phyloP scores from a whole-genome alignment of 1,284 basidiomycete species.

The Gymnopus androsaceus region DNA sequence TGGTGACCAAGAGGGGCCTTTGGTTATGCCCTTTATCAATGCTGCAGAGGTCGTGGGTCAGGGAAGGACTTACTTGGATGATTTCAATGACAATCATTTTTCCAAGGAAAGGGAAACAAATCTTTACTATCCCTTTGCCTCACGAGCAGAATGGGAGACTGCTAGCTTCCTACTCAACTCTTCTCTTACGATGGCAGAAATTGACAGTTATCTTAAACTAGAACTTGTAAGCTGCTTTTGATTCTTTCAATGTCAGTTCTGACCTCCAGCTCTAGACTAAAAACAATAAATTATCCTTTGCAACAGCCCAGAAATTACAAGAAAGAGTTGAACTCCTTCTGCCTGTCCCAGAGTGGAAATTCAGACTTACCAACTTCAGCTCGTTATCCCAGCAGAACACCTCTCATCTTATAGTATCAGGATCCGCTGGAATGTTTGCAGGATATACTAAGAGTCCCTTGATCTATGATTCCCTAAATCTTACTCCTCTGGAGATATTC shows the following conservation, averaged over 20 bases:
- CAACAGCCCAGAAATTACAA: constrained; percentile 29
- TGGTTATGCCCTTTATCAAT: too few species aligned
- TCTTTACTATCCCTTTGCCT: constrained; percentile 33
- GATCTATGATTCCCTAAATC: constrained; percentile 21
- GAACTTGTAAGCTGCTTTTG: constrained; percentile 24
- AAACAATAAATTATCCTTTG: constrained; percentile 25
- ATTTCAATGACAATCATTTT: constrained; percentile 27
- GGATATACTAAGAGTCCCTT: constrained; percentile 24
- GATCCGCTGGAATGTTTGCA: constrained; percentile 29
- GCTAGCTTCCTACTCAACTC: constrained; percentile 27
- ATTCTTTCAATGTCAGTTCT: background rate
- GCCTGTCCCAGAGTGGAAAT: constrained; percentile 27
- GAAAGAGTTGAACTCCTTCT: constrained; percentile 28
- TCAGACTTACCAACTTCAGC: constrained; percentile 6
- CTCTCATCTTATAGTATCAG: constrained; percentile 25
- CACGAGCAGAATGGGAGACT: constrained; percentile 30
- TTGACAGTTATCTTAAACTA: constrained; percentile 27
- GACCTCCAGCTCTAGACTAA: constrained; percentile 14
- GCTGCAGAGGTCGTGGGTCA: too few species aligned
- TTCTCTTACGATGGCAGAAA: constrained; percentile 26
- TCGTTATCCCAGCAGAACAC: constrained; percentile 22
- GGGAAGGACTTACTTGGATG: constrained; percentile 15
- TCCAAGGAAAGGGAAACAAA: constrained; percentile 20
- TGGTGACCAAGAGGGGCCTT: too few species aligned
- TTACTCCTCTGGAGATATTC: constrained; percentile 24